Conservation (phyloP, 176 grass and related monocot species). For the Bothriochloa decipiens region DNA sequence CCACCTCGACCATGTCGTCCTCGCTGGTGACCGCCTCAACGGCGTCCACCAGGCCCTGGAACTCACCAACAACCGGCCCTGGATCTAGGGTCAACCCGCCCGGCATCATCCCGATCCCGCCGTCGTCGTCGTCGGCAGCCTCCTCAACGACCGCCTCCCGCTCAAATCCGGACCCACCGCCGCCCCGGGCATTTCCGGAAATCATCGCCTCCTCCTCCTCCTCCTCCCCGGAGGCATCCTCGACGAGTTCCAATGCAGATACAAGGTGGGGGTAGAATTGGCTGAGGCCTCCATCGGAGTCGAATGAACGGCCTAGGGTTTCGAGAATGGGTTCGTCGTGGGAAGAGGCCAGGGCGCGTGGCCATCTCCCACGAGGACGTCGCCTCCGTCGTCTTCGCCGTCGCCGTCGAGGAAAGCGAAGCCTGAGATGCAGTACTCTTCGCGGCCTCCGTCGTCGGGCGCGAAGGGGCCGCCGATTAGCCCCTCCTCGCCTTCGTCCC, state of each 20-base stretch:
- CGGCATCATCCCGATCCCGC: slow-evolving; percentile 24
- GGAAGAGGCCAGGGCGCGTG: neutral
- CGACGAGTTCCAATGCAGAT: slow-evolving; percentile 25
- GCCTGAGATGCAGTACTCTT: slow-evolving; percentile 12
- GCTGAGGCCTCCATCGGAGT: slow-evolving; percentile 26
- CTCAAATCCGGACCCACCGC: neutral
- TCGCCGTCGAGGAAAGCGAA: slow-evolving; percentile 9
- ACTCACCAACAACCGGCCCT: neutral
- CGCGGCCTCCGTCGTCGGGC: neutral
- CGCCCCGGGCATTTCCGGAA: neutral
- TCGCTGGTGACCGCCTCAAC: neutral
- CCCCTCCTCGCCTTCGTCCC: neutral
- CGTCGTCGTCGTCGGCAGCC: neutral
- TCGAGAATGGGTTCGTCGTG: slow-evolving; percentile 26
- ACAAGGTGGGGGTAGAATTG: slow-evolving; percentile 31
- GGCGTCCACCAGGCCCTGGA: slow-evolving; percentile 22
- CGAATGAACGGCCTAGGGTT: slow-evolving; percentile 35
- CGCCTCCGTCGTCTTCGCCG: neutral
- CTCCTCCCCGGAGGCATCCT: slow-evolving; percentile 22
- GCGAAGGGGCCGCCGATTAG: neutral
- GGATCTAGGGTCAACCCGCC: slow-evolving; percentile 26
- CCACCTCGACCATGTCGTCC: neutral
- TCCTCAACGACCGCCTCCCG: neutral
- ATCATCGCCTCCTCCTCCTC: neutral
- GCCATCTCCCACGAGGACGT: neutral